Base-by-base conservation (phyloP, 2,329 filamentous ascomycete genomes). In the Bipolaris oryzae region DNA sequence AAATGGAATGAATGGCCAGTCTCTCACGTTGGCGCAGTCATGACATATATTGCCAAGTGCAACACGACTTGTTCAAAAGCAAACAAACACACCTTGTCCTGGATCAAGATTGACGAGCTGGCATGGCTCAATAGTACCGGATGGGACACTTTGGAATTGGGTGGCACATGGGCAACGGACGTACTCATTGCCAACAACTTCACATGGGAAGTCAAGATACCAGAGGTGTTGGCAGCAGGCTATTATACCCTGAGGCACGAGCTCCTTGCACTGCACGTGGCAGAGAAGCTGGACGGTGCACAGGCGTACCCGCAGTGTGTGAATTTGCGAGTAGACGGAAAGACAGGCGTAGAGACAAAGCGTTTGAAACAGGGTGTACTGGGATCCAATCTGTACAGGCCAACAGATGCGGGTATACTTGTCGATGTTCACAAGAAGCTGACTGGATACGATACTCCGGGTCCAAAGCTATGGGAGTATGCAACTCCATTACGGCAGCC, bases 191-290 rank as follows among this genome's bases (percentile, higher is more conserved):
- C 64, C 21, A 79, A 84, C 68, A 76, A 81, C 28, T 78, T 77
- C 11, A 79, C 81, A 2, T 76, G 62, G 77, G 77, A 44, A 9
- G 71, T 81, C 10, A 77, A 70, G n/a, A 73, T 84, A 15, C 82
- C 82, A 6, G 48, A 63, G 0, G 60, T 69, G 4, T 67, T 83
- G 31, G 67, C 58, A 5, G 62, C 73, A 0, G 83, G 83, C 0
- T 70, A 78, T 43, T 85, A 85, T 57, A 80, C 85, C 18, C 64
- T 86, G 21, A 74, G 84, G 3, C 82, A 85, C 61, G 83, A 85
- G 68, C 76, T 79, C 31, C 78, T 81, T 47, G 82, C 78, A 5
- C 67, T 84, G 15, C 82, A 84, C 57, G 70, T 72, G 0, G 77
- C 78, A 1, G 63, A 72, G 6, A 65, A 75, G 2, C n/a, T 52